Base-by-base conservation (phyloP, 352 stramenopile genomes). In the Hyaloperonospora arabidopsidis region DNA sequence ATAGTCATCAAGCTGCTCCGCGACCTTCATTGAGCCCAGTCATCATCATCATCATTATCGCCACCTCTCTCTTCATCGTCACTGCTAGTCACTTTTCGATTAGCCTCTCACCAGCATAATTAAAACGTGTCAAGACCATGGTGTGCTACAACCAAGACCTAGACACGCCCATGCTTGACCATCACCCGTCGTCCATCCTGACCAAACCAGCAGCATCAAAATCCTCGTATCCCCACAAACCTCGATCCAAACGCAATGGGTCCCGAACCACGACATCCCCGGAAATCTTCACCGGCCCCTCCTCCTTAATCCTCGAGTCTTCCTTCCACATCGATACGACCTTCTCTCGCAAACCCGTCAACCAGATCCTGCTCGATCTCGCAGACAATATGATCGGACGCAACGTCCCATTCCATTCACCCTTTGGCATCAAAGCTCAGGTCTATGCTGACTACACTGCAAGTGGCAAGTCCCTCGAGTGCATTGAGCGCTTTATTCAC, bases 391-490 rank as follows among this genome's bases (percentile, higher is more conserved):
- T 88, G 47, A 73, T 88, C 45, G 75, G 78, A n/a, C 62, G 62
- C 25, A 70, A 79, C 47, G 49, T 60, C 18, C 58, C 70, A 5
- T 82, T 88, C 39, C 57, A 72, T 5, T 67, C 75, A 2, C 86
- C 87, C 19, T 95, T 87, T 47, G 84, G 86, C 8, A 48, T 55
- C 22, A 76, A 74, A 23, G 86, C 83, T 2, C 65, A 97, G 19
- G 73, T 93, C 34, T 98, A 98, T 59, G 93, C 84, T 17, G 95
- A 98, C 71, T 97, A 95, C 54, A 98, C 93, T 1, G 95, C 94
- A 18, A 96, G 82, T 35, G 86, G 90, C 46, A 87, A 92, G 59
- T 79, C 88, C 1, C 55, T 97, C 6, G 60, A 63, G 49, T 91
- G 74, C 29, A 89, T 98, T 25, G 95, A 98, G 65, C 52, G 72